Percentiles rank a stretch among this genome's conserved stretches.
Evolutionary conservation across 139 green algal genomes (phyloP).

Genomic region (Tetraselmis striata): DNA sequence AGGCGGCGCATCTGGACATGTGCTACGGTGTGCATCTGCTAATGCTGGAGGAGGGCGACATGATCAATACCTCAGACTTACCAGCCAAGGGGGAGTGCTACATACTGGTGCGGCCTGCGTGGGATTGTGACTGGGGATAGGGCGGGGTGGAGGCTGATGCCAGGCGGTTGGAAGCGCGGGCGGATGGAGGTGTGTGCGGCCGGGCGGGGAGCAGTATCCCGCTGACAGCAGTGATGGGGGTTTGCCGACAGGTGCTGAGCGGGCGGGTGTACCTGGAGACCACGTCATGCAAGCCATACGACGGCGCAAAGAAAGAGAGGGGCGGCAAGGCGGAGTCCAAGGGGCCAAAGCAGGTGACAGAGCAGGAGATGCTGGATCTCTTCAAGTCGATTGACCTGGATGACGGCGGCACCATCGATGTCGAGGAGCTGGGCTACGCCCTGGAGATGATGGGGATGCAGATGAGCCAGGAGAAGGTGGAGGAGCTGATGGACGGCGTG

Average conservation of each 20-base stretch:
- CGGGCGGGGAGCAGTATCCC: too few relatives aligned
- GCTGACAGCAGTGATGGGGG: not conserved
- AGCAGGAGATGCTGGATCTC: conserved; percentile 33
- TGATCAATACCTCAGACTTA: not conserved
- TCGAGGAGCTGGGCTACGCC: conserved; percentile 34
- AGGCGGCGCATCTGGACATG: not conserved
- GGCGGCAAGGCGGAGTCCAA: not conserved
- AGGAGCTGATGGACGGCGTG: conserved; percentile 41
- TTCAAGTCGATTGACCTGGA: conserved; percentile 39
- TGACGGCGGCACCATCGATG: conserved; percentile 39
- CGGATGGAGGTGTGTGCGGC: not conserved
- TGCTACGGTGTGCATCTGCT: not conserved
- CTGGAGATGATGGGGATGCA: conserved; percentile 36
- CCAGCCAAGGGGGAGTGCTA: not conserved
- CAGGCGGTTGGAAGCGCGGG: too few relatives aligned
- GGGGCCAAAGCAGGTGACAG: conserved; percentile 4
- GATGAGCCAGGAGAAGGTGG: conserved; percentile 27
- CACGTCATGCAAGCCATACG: not conserved
- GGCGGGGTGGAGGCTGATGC: not conserved
- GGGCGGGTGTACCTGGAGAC: not conserved
- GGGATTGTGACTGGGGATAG: not conserved
- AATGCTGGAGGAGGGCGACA: not conserved
- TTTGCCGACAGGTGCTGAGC: not conserved
- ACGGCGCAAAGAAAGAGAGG: not conserved
- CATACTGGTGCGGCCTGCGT: not conserved